Evolutionary conservation across 2,329 filamentous ascomycete species (phyloP).

Genomic region (Alternaria infectoria): DNA sequence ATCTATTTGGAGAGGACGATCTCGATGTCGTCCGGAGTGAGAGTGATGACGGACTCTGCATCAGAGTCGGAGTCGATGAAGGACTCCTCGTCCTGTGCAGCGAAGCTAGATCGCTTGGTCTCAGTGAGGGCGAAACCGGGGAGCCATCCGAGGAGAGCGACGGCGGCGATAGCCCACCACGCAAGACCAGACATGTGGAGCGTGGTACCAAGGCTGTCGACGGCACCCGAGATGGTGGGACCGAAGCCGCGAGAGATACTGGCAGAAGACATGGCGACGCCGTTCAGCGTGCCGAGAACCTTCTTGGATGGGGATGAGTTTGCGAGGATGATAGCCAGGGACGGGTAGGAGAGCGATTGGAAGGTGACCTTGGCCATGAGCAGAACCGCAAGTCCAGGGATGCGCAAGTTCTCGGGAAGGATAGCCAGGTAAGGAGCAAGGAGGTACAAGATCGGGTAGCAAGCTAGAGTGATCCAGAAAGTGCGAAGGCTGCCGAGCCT

Average conservation of each 20-base stretch:
- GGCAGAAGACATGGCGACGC: slow-evolving; percentile 87
- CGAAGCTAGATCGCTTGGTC: slow-evolving; percentile 46
- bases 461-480: slow-evolving; percentile 79
- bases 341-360: slow-evolving; percentile 88
- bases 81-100: slow-evolving; percentile 37
- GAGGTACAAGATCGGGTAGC: slow-evolving; percentile 88
- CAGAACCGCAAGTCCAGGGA: slow-evolving; percentile 75
- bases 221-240: slow-evolving; percentile 82
- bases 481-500: slow-evolving; percentile 79
- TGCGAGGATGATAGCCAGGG: slow-evolving; percentile 84
- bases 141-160: slow-evolving; percentile 70
- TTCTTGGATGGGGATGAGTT: slow-evolving; percentile 85
- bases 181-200: slow-evolving; percentile 85
- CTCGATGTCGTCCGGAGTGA: slow-evolving; percentile 40
- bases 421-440: slow-evolving; percentile 88
- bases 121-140: slow-evolving; percentile 69
- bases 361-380: slow-evolving; percentile 94
- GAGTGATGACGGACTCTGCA: slow-evolving; percentile 41
- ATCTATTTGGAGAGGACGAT: slow-evolving; percentile 39
- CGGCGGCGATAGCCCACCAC: slow-evolving; percentile 87
- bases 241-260: slow-evolving; percentile 88
- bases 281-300: slow-evolving; percentile 90
- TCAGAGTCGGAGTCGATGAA: slow-evolving; percentile 40
- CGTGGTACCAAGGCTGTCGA: slow-evolving; percentile 81
- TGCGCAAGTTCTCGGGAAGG: slow-evolving; percentile 73